Evolutionary conservation across 2,329 filamentous ascomycete species (phyloP), one percentile per base, ranked within the genome.

Genomic region (Ophiostoma angusticollis): DNA sequence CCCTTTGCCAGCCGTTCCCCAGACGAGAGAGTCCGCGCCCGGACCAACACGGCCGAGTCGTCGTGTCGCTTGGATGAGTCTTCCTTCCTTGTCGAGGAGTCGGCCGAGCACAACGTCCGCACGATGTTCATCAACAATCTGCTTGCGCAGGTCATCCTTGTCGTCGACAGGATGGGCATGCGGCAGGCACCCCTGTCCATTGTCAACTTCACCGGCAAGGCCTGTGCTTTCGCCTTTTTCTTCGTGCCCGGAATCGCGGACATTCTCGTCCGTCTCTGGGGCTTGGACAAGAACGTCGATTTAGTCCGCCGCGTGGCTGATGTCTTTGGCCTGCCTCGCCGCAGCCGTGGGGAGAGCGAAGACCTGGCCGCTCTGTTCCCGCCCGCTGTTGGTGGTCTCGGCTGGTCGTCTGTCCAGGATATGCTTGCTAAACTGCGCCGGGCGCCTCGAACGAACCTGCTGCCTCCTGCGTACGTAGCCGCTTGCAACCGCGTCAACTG

Each of bases 211-310:
- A 85, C 84, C 39, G 87, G 84, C 43, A 93, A 91, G 59, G 84
- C 85, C 4, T 89, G 83, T 52, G 86, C 87, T 2, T 94, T 93
- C 57, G 86, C 84, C 22, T 94, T 93, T 58, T 91, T 89, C 61
- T 95, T 93, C 52, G 87, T 84, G 21, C 84, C 85, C 0, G 84
- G 84, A 5, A 74, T 93, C 39, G 81, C 84, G 7, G 85, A 93
- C 52, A 74, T 93, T 36, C 66, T 94, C 35, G 74, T 89, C 19
- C 75, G 85, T 13, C 63, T 94, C 5, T 94, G 87, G 86, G 75
- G 74, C 27, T 67, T 84, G 18, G 48, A 51, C 33, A 45, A 39
- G 16, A 74, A 77, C 3, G 63, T 78, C 4, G 76, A 78, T 41
- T 63, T 76, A 30, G 68, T 93, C 52, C 74, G 81, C 46, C 76